Evolutionary conservation across 2,329 filamentous ascomycete genomes (phyloP).

Genomic region (Cryphonectria carpinicola): DNA sequence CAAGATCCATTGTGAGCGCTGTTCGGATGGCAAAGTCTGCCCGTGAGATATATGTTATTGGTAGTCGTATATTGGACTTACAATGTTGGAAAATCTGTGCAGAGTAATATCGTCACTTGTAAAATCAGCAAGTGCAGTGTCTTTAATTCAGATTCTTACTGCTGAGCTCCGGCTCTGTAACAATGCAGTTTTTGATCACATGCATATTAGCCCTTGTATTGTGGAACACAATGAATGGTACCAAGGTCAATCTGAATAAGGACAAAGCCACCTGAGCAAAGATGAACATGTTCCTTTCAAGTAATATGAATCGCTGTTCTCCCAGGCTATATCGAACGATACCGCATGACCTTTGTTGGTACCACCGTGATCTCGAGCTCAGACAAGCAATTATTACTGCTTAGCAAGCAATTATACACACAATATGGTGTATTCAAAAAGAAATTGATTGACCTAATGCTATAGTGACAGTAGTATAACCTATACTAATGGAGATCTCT

Average conservation of each 20-base stretch:
- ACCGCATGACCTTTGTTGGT: neutral
- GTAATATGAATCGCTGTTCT: neutral
- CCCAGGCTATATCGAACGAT: too few species aligned
- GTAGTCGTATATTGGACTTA: neutral
- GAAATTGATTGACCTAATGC: neutral
- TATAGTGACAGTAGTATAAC: neutral
- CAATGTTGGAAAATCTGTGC: neutral
- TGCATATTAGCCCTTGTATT: neutral
- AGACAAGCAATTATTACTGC: neutral
- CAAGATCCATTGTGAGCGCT: constrained; percentile 1
- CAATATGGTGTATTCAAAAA: too few species aligned
- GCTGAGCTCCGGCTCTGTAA: neutral
- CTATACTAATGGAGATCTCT: neutral
- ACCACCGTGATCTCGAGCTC: neutral
- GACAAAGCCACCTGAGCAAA: neutral
- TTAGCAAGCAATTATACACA: neutral
- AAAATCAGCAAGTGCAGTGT: neutral
- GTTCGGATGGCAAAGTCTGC: neutral
- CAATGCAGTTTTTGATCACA: neutral
- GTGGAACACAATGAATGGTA: neutral
- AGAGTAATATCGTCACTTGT: neutral
- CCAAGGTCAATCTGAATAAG: neutral
- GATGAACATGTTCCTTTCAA: neutral
- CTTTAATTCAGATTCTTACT: neutral
- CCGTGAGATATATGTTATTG: neutral